phyloP scores from a whole-genome alignment of 495 filamentous ascomycete genomes.

The Xylaria intraflava region DNA sequence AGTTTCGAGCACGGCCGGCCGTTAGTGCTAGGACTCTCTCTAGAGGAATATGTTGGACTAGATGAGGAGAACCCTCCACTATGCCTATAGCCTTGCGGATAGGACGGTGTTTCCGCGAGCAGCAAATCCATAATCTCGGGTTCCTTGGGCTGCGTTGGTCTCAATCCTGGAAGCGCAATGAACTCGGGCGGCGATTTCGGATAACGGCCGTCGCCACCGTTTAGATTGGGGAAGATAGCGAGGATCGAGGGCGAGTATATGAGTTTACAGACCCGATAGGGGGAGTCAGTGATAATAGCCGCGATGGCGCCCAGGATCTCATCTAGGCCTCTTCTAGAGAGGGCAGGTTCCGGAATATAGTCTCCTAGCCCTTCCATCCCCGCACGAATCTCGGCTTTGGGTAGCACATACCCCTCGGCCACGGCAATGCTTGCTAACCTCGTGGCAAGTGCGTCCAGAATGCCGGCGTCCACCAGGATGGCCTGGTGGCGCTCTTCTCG shows the following conservation, averaged over 20 bases:
- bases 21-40: constrained; percentile 26
- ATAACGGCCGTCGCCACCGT: constrained; percentile 19
- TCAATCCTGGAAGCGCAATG: constrained; percentile 18
- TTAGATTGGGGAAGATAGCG: constrained; percentile 55
- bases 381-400: constrained; percentile 44
- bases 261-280: constrained; percentile 68
- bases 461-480: constrained; percentile 58
- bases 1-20: constrained; percentile 26
- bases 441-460: constrained; percentile 74
- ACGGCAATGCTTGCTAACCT: constrained; percentile 70
- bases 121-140: constrained; percentile 23
- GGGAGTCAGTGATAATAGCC: constrained; percentile 72
- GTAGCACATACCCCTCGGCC: constrained; percentile 57
- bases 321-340: constrained; percentile 52
- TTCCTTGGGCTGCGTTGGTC: constrained; percentile 17
- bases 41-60: constrained; percentile 37
- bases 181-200: constrained; percentile 3
- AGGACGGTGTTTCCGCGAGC: constrained; percentile 12
- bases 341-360: constrained; percentile 48
- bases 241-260: constrained; percentile 70
- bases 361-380: constrained; percentile 36
- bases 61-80: constrained; percentile 52
- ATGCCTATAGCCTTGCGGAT: constrained; percentile 14
- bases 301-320: constrained; percentile 75
- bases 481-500: constrained; percentile 62